Evolutionary conservation across 352 stramenopile genomes (phyloP), one percentile per base, ranked within the genome.

Genomic region (Blastocystis hominis): DNA sequence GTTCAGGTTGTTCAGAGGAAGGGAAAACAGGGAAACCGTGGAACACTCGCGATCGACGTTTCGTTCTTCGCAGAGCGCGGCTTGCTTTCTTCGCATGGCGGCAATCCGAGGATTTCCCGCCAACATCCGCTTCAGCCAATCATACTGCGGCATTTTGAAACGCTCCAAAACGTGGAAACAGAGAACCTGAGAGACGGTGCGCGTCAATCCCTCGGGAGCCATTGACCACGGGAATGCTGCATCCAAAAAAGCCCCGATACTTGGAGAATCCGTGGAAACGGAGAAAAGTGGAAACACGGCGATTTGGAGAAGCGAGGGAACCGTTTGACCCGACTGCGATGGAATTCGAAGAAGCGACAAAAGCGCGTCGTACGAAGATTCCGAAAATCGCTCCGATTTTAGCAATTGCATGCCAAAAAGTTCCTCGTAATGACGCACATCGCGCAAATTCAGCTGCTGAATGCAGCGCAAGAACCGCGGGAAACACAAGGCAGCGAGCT

Each of bases 391-490:
- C 20, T 13, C 66, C 72, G 38, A 36, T 17, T 46, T 9, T 5
- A 59, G 0, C 53, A 84, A 66, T 40, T 66, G 50, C 6, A 69
- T 64, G 24, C 47, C 72, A 1, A 84, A 30, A 10, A 84, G 3
- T 34, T 84, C 72, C 10, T 66, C 40, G 44, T 84, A 84, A 15
- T 84, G 72, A 30, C 72, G 72, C 3, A 66, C 50, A 46, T 84
- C 47, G 24, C 56, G 54, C 9, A 84, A 40, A 64, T 47, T 69
- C 24, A 66, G 50, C n/a, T 84, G 53, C 0, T 7, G 5, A 34
- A 84, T 44, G 9, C 72, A 55, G 9, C 46, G 36, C 20, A 47
- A 47, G 24, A 66, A 84, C 9, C 34, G 56, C n/a, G 10, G 34
- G 56, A 68, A 20, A 30, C 59, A 10, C 6, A 2, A 15, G 15